phyloP scores from a whole-genome alignment of 371 early-diverging fungal genomes.

The Umbelopsis sp. region DNA sequence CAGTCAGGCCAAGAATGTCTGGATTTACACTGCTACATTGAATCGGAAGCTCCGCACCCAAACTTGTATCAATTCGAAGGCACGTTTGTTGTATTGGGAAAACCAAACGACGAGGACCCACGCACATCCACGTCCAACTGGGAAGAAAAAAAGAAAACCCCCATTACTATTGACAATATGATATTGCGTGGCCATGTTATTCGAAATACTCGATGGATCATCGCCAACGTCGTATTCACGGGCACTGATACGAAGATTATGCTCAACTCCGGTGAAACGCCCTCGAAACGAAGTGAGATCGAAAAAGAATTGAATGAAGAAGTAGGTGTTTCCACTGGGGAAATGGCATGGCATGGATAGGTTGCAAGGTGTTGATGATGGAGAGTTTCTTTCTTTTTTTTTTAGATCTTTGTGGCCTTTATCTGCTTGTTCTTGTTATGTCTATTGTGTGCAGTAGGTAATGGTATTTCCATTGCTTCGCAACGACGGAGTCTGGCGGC shows the following conservation, averaged over 20 bases:
- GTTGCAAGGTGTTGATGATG: not conserved
- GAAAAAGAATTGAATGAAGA: conserved; percentile 90
- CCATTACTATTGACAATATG: conserved; percentile 81
- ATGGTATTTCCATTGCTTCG: conserved; percentile 50
- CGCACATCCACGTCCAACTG: conserved; percentile 18
- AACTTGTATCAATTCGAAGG: conserved; percentile 71
- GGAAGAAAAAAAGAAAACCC: conserved; percentile 47
- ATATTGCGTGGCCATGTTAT: conserved; percentile 90
- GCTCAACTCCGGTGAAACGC: conserved; percentile 83
- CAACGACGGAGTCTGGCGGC: conserved; percentile 37
- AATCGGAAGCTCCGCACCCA: conserved; percentile 73
- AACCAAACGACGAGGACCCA: conserved; percentile 8
- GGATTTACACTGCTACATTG: conserved; percentile 60
- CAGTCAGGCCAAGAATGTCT: conserved; percentile 68
- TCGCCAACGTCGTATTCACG: conserved; percentile 86
- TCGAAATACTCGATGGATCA: conserved; percentile 87
- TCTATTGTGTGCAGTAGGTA: conserved; percentile 72
- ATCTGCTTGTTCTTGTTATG: conserved; percentile 74
- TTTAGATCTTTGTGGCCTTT: conserved; percentile 77
- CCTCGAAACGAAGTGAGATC: conserved; percentile 87
- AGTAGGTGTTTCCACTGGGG: conserved; percentile 38
- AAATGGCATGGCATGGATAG: too few species aligned
- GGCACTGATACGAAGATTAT: conserved; percentile 94
- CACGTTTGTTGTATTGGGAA: conserved; percentile 49
- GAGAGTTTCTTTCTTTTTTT: not conserved